These are phyloP conservation scores for Neofusicoccum cordaticola DNA, from an alignment of 2,329 filamentous ascomycete genomes.

Conservation along the genomic window DNA sequence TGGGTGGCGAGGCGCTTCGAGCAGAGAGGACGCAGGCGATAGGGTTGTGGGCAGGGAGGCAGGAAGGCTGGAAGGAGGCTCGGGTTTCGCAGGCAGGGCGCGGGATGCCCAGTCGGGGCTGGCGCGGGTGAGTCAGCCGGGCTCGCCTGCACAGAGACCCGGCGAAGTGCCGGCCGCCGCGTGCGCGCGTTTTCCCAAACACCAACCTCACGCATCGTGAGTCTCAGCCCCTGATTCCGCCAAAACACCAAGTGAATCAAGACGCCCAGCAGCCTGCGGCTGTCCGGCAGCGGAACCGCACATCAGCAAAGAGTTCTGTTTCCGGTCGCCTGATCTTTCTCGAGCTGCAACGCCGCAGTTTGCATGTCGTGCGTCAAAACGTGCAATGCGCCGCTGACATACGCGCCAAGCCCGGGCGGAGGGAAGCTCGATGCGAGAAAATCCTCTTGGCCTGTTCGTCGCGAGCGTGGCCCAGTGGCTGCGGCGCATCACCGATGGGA, in stretches of 20 bases:
- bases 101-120: background rate
- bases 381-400: background rate
- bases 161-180: background rate
- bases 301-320: background rate
- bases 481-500: background rate
- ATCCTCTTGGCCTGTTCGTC: background rate
- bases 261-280: background rate
- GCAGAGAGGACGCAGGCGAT: background rate
- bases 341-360: background rate
- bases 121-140: background rate
- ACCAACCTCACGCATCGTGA: constrained; percentile 2
- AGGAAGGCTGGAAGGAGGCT: background rate
- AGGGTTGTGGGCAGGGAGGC: background rate
- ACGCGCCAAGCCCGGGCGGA: background rate
- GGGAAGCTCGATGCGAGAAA: background rate
- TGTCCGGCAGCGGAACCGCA: background rate
- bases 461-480: background rate
- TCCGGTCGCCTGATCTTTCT: constrained; percentile 9
- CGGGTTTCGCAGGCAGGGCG: background rate
- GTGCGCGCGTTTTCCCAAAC: constrained; percentile 6
- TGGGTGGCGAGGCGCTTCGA: background rate
- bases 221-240: constrained; percentile 5
- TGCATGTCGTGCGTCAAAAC: background rate
- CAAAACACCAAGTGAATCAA: constrained; percentile 12
- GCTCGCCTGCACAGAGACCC: background rate